phyloP scores from a whole-genome alignment of 179 eudicot species.

The Drosera spatulata region DNA sequence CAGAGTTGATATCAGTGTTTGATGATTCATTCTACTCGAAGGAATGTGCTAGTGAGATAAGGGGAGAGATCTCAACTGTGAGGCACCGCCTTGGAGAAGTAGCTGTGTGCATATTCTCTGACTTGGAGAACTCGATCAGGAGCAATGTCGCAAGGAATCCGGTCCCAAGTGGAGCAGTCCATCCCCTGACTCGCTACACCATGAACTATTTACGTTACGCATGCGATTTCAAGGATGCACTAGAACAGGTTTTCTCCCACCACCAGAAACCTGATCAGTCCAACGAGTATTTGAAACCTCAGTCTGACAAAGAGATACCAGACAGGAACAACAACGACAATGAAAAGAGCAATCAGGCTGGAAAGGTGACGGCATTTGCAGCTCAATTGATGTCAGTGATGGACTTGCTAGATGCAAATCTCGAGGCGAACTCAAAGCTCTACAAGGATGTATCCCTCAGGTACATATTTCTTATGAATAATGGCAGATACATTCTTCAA shows the following conservation, averaged over 20 bases:
- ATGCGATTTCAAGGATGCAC: constrained; percentile 17
- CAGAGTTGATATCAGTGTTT: constrained; percentile 1
- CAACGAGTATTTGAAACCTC: constrained; percentile 20
- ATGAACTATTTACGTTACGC: constrained; percentile 67
- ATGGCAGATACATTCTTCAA: constrained; percentile 47
- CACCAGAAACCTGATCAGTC: too few species aligned
- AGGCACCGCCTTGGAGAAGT: constrained; percentile 50
- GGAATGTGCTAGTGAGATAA: constrained; percentile 25
- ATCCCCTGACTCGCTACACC: constrained; percentile 76
- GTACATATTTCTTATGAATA: constrained; percentile 73
- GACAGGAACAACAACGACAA: background rate
- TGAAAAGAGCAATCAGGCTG: background rate
- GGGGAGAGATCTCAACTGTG: constrained; percentile 24
- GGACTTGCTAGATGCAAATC: constrained; percentile 47
- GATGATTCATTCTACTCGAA: constrained; percentile 7
- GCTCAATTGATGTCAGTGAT: constrained; percentile 29
- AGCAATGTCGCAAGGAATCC: constrained; percentile 49
- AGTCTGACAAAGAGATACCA: constrained; percentile 3
- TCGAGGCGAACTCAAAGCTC: constrained; percentile 49
- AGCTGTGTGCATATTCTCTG: constrained; percentile 43
- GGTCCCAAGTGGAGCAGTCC: constrained; percentile 80
- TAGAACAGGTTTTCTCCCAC: too few species aligned
- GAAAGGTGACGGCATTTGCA: constrained; percentile 30
- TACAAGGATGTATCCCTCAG: constrained; percentile 54
- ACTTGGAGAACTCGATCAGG: constrained; percentile 62